Evolutionary conservation across 176 grass and related monocot species (phyloP), one percentile per base, ranked within the genome.

Genomic region (Pharus latifolius): DNA sequence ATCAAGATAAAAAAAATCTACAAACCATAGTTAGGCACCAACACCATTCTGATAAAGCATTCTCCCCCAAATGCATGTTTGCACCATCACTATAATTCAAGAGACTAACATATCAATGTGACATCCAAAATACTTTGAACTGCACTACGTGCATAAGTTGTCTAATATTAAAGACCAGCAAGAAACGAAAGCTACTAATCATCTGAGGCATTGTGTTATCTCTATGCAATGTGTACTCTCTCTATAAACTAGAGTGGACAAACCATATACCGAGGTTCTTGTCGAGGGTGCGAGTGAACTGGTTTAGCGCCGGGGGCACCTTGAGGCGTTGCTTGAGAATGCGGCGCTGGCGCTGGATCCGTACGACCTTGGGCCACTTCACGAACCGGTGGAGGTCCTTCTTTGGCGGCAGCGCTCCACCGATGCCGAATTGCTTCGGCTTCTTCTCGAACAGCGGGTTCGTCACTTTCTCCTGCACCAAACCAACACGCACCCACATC

Each of bases 301-400:
- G 92, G 82, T 96, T 91, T 11, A 96, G 64, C 2, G 85, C 82
- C 14, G 92, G 92, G 3, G 88, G 92, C 17, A 96, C 92, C 85
- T 96, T 96, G 49, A 96, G 75, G 51, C 92, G 80, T 82, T 96
- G 88, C 85, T 96, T 96, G 65, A 96, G 85, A 60, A 96, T 96
- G 72, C 92, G 89, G 66, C 82, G 87, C 79, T 91, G 88, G 44
- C 92, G 80, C 76, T 96, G 88, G 56, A 96, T 96, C 13, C 92
- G 70, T 8, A 96, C 92, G 1, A 96, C 85, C 88, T 96, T 96
- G 43, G 88, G 92, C 88, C 88, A 96, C 80, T 96, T 96, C 30
- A 96, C 88, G 67, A 96, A 96, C 5, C 88, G 37, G 57, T 85
- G 78, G 3, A 96, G 82, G 61, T 96, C 88, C 68, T 84, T 91